Base-by-base conservation (phyloP, 225 moss, liverwort and hornwort genomes). In the Bryum argenteum region DNA sequence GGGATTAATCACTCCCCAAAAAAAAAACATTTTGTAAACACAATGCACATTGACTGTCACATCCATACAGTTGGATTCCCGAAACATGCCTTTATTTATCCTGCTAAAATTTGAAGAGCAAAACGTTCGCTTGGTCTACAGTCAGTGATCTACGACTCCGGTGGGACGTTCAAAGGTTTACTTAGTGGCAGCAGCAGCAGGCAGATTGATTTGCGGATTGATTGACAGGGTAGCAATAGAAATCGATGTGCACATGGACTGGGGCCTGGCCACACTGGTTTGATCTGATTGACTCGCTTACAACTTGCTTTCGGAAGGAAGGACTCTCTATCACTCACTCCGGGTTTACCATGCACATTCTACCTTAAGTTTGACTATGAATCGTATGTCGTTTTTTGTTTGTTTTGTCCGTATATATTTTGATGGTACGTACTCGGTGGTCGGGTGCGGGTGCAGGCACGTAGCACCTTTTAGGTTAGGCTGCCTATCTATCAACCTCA, bases 401-500 rank as follows among this genome's bases (percentile, higher is more conserved):
- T 47, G 15, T 13, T 13, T 45, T 13, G 14, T 14, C 47, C 13
- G 13, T 14, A 42, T n/a, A n/a, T n/a, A 33, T 33, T 33, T 2
- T 4, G 33, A 33, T 33, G 5, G 2, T 0, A 33, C 5, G 45
- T 57, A 55, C 28, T 0, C 9, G n/a, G 69, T 6, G n/a, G n/a
- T n/a, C n/a, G n/a, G n/a, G n/a, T n/a, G n/a, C n/a, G n/a, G n/a
- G n/a, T 44, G 54, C 53, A 65, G 23, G 58, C 3, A 65, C 59
- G 17, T 52, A 52, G 44, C 23, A 3, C 59, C 65, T 70, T 70
- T 54, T 60, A 71, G 75, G 75, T 44, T 48, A 61, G 61, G 40
- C 47, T 47, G 71, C 54, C 71, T 75, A 63, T 67, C 76, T 22
- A 80, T 76, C 76, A 72, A 76, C 71, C 72, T 72, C 72, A 72